Base-by-base conservation (phyloP, 108 stramenopile species). In the Stephanodiscus minutulus region DNA sequence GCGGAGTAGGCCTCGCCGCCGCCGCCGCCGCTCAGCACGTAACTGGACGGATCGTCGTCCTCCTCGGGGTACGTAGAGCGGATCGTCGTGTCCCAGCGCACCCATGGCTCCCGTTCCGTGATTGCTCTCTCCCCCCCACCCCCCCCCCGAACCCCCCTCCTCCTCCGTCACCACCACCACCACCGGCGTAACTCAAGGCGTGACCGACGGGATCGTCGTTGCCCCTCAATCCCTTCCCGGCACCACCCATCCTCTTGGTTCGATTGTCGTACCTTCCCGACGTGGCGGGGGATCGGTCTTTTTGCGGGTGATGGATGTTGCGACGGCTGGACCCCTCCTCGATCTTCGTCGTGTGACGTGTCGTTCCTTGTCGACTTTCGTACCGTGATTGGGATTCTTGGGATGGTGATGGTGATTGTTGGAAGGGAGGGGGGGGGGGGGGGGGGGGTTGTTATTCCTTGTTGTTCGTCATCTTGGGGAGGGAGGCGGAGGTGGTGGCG, bases 301-400 rank as follows among this genome's bases (percentile, higher is more conserved):
- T 69, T 94, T 94, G 5, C 92, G 84, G 0, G 82, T 85, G n/a
- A n/a, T n/a, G n/a, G 61, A 94, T 94, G 81, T 94, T 94, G 10
- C 92, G 89, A 58, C 86, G 83, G 27, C 88, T 76, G 17, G 78
- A 78, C 9, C 92, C 92, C 31, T 84, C 92, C 56, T 88, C 87
- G 56, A 50, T 80, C 22, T 83, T 82, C 44, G 87, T 72, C n/a
- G 92, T n/a, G n/a, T 94, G 61, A 81, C 82, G 35, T 88, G 87
- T 2, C 65, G 35, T 17, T 82, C 85, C 3, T 71, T 52, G 3
- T 28, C 57, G 24, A 29, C 22, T 5, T 49, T 15, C 4, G 69
- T 53, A 15, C 63, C 33, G 56, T 68, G 68, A 36, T 52, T 56
- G 77, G 55, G 52, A 13, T 33, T n/a, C 46, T 61, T 48, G 48